Conservation (phyloP, 2,329 filamentous ascomycete species). For the Calonectria crousiana region DNA sequence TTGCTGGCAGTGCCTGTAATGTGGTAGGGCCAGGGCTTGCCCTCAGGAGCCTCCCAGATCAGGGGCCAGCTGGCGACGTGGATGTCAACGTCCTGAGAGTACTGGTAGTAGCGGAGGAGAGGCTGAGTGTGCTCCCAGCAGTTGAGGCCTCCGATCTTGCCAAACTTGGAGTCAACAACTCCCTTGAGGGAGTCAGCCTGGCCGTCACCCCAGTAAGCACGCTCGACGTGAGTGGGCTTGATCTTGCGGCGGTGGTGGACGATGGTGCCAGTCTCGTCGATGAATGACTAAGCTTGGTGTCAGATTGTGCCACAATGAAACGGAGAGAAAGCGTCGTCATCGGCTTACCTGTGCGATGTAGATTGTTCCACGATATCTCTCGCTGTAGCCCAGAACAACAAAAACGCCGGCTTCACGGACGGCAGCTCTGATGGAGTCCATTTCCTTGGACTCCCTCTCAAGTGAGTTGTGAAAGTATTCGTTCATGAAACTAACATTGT, state of each 20-base stretch:
- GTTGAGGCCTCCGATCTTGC: slow-evolving; percentile 56
- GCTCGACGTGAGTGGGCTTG: slow-evolving; percentile 65
- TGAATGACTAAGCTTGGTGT: slow-evolving; percentile 52
- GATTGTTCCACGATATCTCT: slow-evolving; percentile 50
- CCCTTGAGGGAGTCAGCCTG: slow-evolving; percentile 51
- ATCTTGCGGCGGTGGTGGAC: slow-evolving; percentile 59
- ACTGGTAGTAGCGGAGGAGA: slow-evolving; percentile 60
- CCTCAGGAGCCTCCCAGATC: slow-evolving; percentile 27
- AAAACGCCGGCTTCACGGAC: slow-evolving; percentile 58
- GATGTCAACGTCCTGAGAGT: slow-evolving; percentile 56
- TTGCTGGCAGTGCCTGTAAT: slow-evolving; percentile 37
- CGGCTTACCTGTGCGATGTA: slow-evolving; percentile 53
- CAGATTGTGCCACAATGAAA: background rate
- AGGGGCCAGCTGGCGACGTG: slow-evolving; percentile 62
- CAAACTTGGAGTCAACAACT: slow-evolving; percentile 53
- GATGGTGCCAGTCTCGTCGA: slow-evolving; percentile 54
- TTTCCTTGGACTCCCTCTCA: slow-evolving; percentile 53
- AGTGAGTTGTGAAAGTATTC: slow-evolving; percentile 60
- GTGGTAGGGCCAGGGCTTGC: slow-evolving; percentile 49
- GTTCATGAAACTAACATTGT: slow-evolving; percentile 56
- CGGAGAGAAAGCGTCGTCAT: too few species aligned
- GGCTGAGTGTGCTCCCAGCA: slow-evolving; percentile 66
- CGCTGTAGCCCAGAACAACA: slow-evolving; percentile 58
- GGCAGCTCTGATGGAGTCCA: slow-evolving; percentile 58
- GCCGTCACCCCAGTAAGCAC: slow-evolving; percentile 61